Conservation (phyloP, 257 asterid species). For the Solanum bulbocastanum region DNA sequence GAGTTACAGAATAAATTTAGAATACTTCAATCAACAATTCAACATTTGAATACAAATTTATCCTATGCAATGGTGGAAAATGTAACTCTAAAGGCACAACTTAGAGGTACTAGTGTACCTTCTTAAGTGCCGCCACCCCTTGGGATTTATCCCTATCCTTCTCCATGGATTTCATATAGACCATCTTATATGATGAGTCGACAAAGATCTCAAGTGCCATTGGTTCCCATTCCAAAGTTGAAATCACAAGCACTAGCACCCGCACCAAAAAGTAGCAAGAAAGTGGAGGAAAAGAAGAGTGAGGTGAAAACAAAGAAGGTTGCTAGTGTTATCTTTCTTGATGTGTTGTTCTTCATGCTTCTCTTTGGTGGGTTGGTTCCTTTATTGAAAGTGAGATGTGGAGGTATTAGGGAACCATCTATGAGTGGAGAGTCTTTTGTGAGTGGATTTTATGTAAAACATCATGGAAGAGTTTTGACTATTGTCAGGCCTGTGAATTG, state of each 20-base stretch:
- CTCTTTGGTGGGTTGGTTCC: slow-evolving; percentile 81
- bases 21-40: slow-evolving; percentile 73
- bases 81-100: slow-evolving; percentile 59
- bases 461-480: slow-evolving; percentile 61
- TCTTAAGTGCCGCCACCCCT: slow-evolving; percentile 36
- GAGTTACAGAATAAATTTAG: slow-evolving; percentile 84
- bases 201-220: slow-evolving; percentile 79
- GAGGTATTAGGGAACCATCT: slow-evolving; percentile 45
- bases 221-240: slow-evolving; percentile 17
- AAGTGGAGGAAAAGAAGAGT: slow-evolving; percentile 47
- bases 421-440: slow-evolving; percentile 25
- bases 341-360: slow-evolving; percentile 59
- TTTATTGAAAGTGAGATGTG: slow-evolving; percentile 55
- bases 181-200: slow-evolving; percentile 76
- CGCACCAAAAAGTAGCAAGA: slow-evolving; percentile 48
- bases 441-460: slow-evolving; percentile 33
- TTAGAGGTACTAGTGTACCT: slow-evolving; percentile 33
- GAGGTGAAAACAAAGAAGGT: slow-evolving; percentile 79
- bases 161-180: slow-evolving; percentile 79
- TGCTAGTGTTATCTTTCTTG: slow-evolving; percentile 76
- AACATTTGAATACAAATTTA: slow-evolving; percentile 64
- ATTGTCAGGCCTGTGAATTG: slow-evolving; percentile 22
- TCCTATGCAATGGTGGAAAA: slow-evolving; percentile 79
- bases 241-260: slow-evolving; percentile 47
- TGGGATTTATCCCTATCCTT: slow-evolving; percentile 53